Evolutionary conservation across 345 rosid species (phyloP), one percentile per base, ranked within the genome.

Genomic region (Corchorus capsularis): DNA sequence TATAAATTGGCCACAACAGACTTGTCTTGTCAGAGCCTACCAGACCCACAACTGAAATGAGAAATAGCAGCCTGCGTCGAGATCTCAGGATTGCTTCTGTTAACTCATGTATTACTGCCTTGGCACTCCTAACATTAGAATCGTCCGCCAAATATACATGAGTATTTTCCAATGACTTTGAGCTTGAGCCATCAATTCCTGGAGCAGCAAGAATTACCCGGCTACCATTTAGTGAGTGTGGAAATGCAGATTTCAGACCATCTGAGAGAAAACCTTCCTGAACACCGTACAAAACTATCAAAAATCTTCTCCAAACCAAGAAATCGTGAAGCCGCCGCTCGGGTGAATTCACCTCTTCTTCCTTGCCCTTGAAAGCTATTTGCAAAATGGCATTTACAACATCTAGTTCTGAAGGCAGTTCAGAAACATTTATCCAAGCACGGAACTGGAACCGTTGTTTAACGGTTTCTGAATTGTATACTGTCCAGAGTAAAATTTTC

Each of bases 1-100:
- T 27, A 45, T 50, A 69, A 45, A 69, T 50, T 69, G 72, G 59
- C 72, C 72, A 50, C 17, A 69, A 69, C 59, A 69, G 34, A 15
- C 22, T 69, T 50, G 15, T 69, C 59, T 13, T 15, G 59, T 59
- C 72, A 14, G 59, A 15, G 43, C 39, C 75, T 17, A 8, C 14
- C 0, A 8, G 4, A 49, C 22, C 49, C 39, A 45, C 35, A 41
- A 19, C 27, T 54, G 47, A 19, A 20, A 35, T 47, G 74, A 49
- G 65, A 22, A 37, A 32, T 15, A 19, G 45, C 20, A 6, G 7
- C 55, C 2, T 52, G 10, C 15, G 75, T 10, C 27, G 27, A 27
- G 8, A 34, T 4, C 27, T 41, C 8, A 27, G 22, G 1, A 59
- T 59, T 0, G 20, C 19, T 59, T 47, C 27, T 16, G 19, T 49